Evolutionary conservation across 1,139 yeast genomes (phyloP), one percentile per base, ranked within the genome.

Genomic region (Candida pseudoviswanathii): DNA sequence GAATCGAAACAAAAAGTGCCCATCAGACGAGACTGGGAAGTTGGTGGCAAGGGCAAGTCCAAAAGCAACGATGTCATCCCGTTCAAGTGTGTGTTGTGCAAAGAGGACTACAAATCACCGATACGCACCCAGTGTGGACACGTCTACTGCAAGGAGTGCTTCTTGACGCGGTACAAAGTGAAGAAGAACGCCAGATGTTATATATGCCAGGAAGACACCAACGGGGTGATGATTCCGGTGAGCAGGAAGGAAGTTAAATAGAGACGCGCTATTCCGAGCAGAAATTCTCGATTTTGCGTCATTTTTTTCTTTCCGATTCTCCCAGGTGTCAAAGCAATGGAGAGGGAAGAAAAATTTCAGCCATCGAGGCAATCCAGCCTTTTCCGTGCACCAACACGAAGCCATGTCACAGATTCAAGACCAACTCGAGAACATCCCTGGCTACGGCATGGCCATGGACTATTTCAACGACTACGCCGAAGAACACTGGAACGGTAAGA

Each of bases 1-100:
- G 97, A 91, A 64, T 88, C 87, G 67, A 83, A 80, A 54, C 85
- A 85, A 38, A 88, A 86, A 24, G 84, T 86, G 80, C 85, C 87
- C 51, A 66, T 85, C 1, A 80, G 77, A 22, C 78, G 77, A 53
- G 96, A 89, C 43, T 90, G 97, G 97, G 86, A 88, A 56, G 59
- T 58, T 3, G 8, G 30, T 27, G 30, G 30, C 30, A 27, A 27
- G 30, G 11, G 22, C 46, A 38, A 45, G 52, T 36, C 32, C 40
- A 51, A 54, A 38, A 8, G 5, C 41, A 56, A 58, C 4, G 67
- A 65, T 2, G 68, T 66, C 2, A 65, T 81, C 0, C 89, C 91
- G 0, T 83, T 81, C 67, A 80, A 78, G 55, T 88, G 96, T 63
- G 79, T 80, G 0, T 62, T 88, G 3, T 89, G 96, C 63, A 75